phyloP scores from a whole-genome alignment of 331 rosid species.

The Ulmus americana region DNA sequence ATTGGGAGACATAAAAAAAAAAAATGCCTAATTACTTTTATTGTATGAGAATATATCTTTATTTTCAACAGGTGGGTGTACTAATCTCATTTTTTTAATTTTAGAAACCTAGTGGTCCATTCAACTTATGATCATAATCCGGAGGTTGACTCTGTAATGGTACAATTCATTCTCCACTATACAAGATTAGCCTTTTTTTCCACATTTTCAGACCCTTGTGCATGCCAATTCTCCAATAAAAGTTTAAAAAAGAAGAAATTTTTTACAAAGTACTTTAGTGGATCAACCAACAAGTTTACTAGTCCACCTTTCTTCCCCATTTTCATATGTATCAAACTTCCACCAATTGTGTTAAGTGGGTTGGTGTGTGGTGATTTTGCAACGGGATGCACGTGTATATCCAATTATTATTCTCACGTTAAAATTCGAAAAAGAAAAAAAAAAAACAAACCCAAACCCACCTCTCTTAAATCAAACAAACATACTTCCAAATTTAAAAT shows the following conservation, averaged over 20 bases:
- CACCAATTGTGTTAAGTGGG: slow-evolving; percentile 38
- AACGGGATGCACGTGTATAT: slow-evolving; percentile 56
- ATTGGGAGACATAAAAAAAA: too few relatives aligned
- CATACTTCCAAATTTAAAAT: background rate
- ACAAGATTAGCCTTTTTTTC: background rate
- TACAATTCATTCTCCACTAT: slow-evolving; percentile 1
- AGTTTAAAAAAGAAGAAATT: background rate
- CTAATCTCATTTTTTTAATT: too few relatives aligned
- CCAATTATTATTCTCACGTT: slow-evolving; percentile 27
- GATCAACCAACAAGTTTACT: slow-evolving; percentile 20
- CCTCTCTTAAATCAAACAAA: slow-evolving; percentile 44
- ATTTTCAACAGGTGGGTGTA: too few relatives aligned
- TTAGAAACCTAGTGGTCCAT: background rate
- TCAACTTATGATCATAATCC: background rate
- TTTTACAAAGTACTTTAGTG: slow-evolving; percentile 14
- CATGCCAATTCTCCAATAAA: background rate
- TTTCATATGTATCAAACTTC: slow-evolving; percentile 26
- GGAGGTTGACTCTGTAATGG: background rate
- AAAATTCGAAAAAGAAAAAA: slow-evolving; percentile 27
- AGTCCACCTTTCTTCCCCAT: background rate
- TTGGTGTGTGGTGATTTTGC: slow-evolving; percentile 22
- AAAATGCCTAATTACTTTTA: too few relatives aligned
- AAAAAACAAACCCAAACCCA: slow-evolving; percentile 1
- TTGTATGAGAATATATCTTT: too few relatives aligned
- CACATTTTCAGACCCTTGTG: background rate